Conservation (phyloP, 169 alveolate species). For the Cryptosporidium bovis region DNA sequence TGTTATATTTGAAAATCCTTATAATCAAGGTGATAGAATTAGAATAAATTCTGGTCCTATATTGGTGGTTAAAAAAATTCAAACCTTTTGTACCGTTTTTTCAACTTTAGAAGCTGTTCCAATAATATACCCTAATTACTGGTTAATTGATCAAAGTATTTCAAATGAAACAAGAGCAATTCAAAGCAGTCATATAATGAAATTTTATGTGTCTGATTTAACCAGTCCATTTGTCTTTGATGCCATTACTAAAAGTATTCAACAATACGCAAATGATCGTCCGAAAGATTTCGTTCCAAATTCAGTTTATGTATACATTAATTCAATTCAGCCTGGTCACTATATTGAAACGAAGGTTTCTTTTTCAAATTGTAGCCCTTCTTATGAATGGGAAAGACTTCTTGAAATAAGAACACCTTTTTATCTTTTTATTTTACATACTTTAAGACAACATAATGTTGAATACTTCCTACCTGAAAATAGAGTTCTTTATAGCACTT, state of each 20-base stretch:
- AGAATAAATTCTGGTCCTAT: constrained; percentile 86
- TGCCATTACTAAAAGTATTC: constrained; percentile 79
- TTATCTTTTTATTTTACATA: constrained; percentile 53
- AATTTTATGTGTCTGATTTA: constrained; percentile 82
- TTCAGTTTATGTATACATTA: constrained; percentile 78
- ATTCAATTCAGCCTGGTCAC: constrained; percentile 86
- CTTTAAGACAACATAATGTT: constrained; percentile 59
- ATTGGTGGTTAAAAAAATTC: constrained; percentile 83
- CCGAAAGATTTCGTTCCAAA: constrained; percentile 87
- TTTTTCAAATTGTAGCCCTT: constrained; percentile 55
- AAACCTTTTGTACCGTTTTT: constrained; percentile 87
- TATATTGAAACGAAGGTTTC: constrained; percentile 70
- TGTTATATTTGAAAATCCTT: constrained; percentile 89
- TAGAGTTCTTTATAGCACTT: constrained; percentile 53
- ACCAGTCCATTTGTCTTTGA: constrained; percentile 87
- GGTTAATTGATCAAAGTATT: constrained; percentile 83
- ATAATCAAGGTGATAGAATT: constrained; percentile 87
- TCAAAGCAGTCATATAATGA: constrained; percentile 81
- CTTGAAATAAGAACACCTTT: constrained; percentile 71
- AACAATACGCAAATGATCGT: constrained; percentile 81
- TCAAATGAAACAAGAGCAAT: constrained; percentile 86
- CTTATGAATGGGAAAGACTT: constrained; percentile 67
- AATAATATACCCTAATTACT: constrained; percentile 84
- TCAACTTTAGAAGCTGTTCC: constrained; percentile 85
- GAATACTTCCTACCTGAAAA: constrained; percentile 71